A percentile compares a stretch with the other conserved stretches of the same genome.
Conservation (phyloP, 1,284 basidiomycete species). For the Athelia sp. region DNA sequence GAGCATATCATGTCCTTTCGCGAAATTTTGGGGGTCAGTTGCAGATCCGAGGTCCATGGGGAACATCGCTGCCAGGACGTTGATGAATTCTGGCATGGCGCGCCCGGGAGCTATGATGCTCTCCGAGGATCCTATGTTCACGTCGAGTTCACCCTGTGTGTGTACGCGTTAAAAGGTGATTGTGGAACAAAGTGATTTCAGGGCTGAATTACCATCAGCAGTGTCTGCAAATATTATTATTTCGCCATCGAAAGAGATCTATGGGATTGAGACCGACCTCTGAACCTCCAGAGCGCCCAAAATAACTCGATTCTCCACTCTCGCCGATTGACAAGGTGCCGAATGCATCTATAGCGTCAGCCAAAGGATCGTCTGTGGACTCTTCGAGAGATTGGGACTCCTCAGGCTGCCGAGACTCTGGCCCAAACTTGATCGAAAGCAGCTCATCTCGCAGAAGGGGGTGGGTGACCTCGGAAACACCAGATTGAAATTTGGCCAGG, state of each 20-base stretch:
- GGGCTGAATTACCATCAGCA: no score
- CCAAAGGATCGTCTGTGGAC: conserved; percentile 12
- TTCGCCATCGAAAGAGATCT: no score
- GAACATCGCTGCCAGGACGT: conserved; percentile 35
- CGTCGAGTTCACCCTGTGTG: no score
- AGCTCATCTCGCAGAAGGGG: conserved; percentile 61
- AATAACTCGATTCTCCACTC: no score
- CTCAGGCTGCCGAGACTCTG: conserved; percentile 28
- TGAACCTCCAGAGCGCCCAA: no score
- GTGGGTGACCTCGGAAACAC: conserved; percentile 53
- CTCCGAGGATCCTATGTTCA: no score
- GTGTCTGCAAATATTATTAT: no score
- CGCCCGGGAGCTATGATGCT: no score
- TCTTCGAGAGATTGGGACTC: conserved; percentile 16
- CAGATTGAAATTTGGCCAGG: conserved; percentile 58
- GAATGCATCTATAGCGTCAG: conserved; percentile 36
- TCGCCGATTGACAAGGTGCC: conserved; percentile 42
- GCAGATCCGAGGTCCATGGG: conserved; percentile 39
- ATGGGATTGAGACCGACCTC: no score
- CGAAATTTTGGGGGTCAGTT: conserved; percentile 18
- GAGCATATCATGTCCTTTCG: conserved; percentile 35
- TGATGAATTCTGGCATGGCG: no score
- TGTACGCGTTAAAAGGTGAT: no score
- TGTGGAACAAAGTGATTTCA: no score
- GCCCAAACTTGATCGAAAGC: conserved; percentile 54